phyloP scores from a whole-genome alignment of 345 rosid genomes.

The Gossypium anomalum region DNA sequence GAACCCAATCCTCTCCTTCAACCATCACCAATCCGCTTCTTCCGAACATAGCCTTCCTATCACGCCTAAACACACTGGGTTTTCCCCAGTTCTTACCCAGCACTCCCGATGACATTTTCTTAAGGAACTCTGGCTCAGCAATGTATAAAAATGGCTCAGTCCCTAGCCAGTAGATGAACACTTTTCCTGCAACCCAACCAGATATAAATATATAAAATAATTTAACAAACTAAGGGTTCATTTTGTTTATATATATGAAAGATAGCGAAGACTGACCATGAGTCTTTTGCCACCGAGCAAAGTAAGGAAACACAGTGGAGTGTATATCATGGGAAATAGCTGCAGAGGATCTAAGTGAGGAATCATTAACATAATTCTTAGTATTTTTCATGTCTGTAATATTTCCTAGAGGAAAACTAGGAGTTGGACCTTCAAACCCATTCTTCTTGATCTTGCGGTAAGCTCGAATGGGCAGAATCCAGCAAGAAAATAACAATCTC shows the following conservation, averaged over 20 bases:
- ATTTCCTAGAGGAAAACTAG: constrained; percentile 80
- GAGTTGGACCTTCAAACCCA: constrained; percentile 79
- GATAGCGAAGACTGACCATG: constrained; percentile 38
- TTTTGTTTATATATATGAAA: not conserved
- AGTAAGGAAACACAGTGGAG: constrained; percentile 74
- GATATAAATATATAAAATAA: not conserved
- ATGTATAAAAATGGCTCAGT: constrained; percentile 87
- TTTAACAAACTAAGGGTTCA: not conserved
- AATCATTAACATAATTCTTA: constrained; percentile 12
- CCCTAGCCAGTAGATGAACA: constrained; percentile 90
- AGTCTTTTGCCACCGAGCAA: constrained; percentile 67
- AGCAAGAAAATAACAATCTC: constrained; percentile 46
- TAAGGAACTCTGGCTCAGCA: constrained; percentile 91
- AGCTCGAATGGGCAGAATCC: constrained; percentile 55
- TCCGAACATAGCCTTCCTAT: constrained; percentile 92
- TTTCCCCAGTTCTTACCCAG: constrained; percentile 96
- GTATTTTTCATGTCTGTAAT: constrained; percentile 47
- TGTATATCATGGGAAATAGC: constrained; percentile 72
- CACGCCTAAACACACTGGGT: constrained; percentile 70
- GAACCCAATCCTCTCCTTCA: constrained; percentile 91
- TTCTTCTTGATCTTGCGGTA: constrained; percentile 49
- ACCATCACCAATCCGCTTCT: constrained; percentile 73
- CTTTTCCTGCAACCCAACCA: constrained; percentile 58
- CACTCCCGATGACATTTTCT: constrained; percentile 66
- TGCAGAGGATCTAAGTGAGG: constrained; percentile 20